phyloP scores from a whole-genome alignment of 805 yeast species.

The Henningerozyma blattae region DNA sequence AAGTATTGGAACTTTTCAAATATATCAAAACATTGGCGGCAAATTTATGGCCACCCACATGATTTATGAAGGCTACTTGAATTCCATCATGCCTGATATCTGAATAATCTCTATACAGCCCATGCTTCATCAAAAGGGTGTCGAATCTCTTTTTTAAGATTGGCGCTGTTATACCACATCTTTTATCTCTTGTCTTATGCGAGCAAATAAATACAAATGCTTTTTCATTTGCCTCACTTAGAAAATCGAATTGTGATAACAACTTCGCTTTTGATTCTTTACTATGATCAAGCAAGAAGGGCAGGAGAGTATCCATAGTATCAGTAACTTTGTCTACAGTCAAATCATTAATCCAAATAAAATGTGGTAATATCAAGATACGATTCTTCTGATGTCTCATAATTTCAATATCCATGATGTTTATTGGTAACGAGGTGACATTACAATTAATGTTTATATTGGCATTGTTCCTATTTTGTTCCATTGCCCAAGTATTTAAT shows the following conservation, averaged over 20 bases:
- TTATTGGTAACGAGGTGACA: slow-evolving; percentile 43
- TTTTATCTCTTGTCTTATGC: slow-evolving; percentile 80
- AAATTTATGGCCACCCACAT: slow-evolving; percentile 93
- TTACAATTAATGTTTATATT: slow-evolving; percentile 12
- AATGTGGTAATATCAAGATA: slow-evolving; percentile 59
- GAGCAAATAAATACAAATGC: slow-evolving; percentile 70
- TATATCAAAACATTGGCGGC: slow-evolving; percentile 83
- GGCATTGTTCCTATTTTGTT: not conserved
- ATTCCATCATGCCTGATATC: slow-evolving; percentile 73
- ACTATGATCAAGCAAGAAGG: slow-evolving; percentile 25
- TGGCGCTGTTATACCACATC: slow-evolving; percentile 93
- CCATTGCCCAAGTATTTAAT: slow-evolving; percentile 29
- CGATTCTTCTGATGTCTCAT: slow-evolving; percentile 38
- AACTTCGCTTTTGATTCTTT: slow-evolving; percentile 19
- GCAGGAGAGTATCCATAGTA: slow-evolving; percentile 35
- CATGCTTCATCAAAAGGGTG: slow-evolving; percentile 54
- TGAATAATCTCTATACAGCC: slow-evolving; percentile 60
- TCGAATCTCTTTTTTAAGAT: slow-evolving; percentile 74
- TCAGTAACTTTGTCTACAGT: slow-evolving; percentile 29
- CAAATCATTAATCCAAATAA: slow-evolving; percentile 53
- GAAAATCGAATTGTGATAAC: slow-evolving; percentile 13
- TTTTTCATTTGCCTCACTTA: slow-evolving; percentile 29
- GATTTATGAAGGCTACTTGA: slow-evolving; percentile 59
- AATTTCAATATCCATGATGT: slow-evolving; percentile 33
- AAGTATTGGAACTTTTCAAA: slow-evolving; percentile 34